These are phyloP conservation scores for Trametes elegans DNA, from an alignment of 768 basidiomycete species.

Conservation along the genomic window DNA sequence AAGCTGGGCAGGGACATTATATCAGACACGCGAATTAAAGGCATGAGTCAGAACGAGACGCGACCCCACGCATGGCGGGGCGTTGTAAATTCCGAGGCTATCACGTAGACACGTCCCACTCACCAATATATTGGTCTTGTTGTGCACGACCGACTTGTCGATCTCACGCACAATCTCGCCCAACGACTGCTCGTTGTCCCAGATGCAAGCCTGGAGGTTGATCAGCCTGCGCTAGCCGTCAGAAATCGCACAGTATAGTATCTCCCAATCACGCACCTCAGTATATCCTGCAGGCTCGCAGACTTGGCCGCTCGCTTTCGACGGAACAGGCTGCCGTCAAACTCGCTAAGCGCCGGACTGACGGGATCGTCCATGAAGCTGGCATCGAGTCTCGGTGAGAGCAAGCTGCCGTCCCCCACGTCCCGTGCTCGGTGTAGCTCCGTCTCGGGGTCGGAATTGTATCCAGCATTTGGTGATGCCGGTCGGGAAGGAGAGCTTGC, in stretches of 20 bases:
- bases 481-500: slow-evolving; percentile 36
- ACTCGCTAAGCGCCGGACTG: slow-evolving; percentile 8
- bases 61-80: too few relatives aligned
- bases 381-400: slow-evolving; percentile 8
- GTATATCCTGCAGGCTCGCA: slow-evolving; percentile 64
- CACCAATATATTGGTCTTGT: slow-evolving; percentile 24
- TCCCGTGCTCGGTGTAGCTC: slow-evolving; percentile 44
- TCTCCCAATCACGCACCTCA: slow-evolving; percentile 49
- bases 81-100: too few relatives aligned
- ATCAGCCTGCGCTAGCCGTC: slow-evolving; percentile 35
- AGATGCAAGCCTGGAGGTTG: slow-evolving; percentile 39
- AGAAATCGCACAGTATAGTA: background rate
- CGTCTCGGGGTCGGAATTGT: slow-evolving; percentile 71
- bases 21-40: too few relatives aligned
- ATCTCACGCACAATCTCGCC: slow-evolving; percentile 33
- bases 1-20: too few relatives aligned
- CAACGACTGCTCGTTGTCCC: slow-evolving; percentile 38
- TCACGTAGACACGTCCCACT: too few relatives aligned
- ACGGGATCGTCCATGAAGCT: slow-evolving; percentile 3
- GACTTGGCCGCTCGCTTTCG: slow-evolving; percentile 29
- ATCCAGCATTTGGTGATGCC: slow-evolving; percentile 59
- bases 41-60: slow-evolving; percentile 28
- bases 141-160: slow-evolving; percentile 30
- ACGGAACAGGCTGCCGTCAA: background rate
- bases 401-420: slow-evolving; percentile 18